phyloP scores from a whole-genome alignment of 345 rosid genomes.

The Melaleuca alternifolia region DNA sequence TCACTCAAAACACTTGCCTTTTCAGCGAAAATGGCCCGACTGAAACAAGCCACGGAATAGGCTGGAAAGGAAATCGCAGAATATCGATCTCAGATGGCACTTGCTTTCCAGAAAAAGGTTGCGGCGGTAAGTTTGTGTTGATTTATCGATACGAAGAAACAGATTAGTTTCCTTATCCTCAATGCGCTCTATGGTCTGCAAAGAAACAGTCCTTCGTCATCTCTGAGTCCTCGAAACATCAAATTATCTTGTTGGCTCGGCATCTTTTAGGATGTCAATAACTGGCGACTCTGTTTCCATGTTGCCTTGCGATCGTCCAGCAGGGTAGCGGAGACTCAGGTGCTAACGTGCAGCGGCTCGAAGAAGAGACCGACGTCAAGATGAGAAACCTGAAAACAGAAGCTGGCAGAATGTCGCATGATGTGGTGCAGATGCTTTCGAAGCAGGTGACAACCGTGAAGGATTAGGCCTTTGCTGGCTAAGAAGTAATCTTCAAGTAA shows the following conservation, averaged over 20 bases:
- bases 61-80: slow-evolving; percentile 78
- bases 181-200: too few relatives aligned
- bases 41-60: slow-evolving; percentile 93
- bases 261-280: neutral
- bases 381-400: slow-evolving; percentile 44
- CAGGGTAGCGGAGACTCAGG: too few relatives aligned
- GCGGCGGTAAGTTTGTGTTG: slow-evolving; percentile 38
- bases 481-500: neutral
- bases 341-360: slow-evolving; percentile 86
- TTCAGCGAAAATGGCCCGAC: slow-evolving; percentile 63
- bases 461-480: slow-evolving; percentile 25
- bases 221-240: too few relatives aligned
- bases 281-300: neutral
- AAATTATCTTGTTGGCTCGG: too few relatives aligned
- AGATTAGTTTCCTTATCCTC: neutral
- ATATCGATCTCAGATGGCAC: slow-evolving; percentile 63
- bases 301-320: too few relatives aligned
- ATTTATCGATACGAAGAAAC: neutral
- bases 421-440: slow-evolving; percentile 74
- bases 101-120: slow-evolving; percentile 68
- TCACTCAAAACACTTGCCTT: neutral
- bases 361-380: slow-evolving; percentile 63
- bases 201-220: too few relatives aligned
- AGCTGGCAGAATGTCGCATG: slow-evolving; percentile 51
- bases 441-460: slow-evolving; percentile 73